Evolutionary conservation across 176 grass and related monocot species (phyloP).

Genomic region (Miscanthus lutarioriparius): DNA sequence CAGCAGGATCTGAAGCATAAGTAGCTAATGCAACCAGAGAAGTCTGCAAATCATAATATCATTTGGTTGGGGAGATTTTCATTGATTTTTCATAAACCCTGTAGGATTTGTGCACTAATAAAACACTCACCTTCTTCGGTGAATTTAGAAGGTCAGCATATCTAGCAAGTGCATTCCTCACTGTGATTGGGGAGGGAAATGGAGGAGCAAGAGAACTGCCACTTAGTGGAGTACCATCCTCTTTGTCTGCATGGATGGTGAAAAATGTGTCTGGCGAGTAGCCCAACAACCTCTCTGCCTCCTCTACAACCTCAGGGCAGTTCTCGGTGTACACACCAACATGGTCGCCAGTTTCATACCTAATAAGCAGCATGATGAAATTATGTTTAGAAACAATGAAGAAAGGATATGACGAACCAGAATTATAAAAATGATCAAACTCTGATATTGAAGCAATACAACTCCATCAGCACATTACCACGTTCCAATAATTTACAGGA

Average conservation of each 20-base stretch:
- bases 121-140: slow-evolving; percentile 77
- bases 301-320: slow-evolving; percentile 64
- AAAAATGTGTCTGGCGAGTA: slow-evolving; percentile 77
- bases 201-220: slow-evolving; percentile 73
- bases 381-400: slow-evolving; percentile 25
- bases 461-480: background rate
- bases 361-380: slow-evolving; percentile 36
- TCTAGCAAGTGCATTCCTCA: slow-evolving; percentile 77
- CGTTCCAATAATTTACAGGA: background rate
- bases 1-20: slow-evolving; percentile 67
- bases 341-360: slow-evolving; percentile 94
- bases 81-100: background rate
- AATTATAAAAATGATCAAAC: background rate
- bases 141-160: slow-evolving; percentile 98
- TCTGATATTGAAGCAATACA: background rate
- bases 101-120: slow-evolving; percentile 10
- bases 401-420: background rate
- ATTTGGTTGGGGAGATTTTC: background rate
- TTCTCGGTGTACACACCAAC: slow-evolving; percentile 90
- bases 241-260: slow-evolving; percentile 81
- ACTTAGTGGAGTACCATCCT: slow-evolving; percentile 78
- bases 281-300: slow-evolving; percentile 77
- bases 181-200: slow-evolving; percentile 69
- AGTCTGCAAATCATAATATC: slow-evolving; percentile 49
- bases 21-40: slow-evolving; percentile 73